Evolutionary conservation across 352 stramenopile species (phyloP), one percentile per base, ranked within the genome.

Genomic region (Pythium brachiatum): DNA sequence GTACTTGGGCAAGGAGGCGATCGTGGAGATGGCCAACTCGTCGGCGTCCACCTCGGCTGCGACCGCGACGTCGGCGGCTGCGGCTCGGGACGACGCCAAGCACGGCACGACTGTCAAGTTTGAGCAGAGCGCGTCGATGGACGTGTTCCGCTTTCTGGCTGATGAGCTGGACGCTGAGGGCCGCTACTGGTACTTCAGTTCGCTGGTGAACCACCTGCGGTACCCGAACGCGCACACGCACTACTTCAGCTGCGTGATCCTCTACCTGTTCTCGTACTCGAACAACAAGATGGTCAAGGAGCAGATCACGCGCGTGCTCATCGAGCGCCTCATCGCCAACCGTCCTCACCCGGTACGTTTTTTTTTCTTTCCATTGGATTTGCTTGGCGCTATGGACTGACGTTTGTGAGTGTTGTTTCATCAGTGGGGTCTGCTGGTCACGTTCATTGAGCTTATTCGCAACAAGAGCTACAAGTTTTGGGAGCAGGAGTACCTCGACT

Each of bases 391-490:
- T 44, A 26, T 64, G 26, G n/a, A 46, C 41, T 65, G 50, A 66
- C 48, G 21, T 31, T 57, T 65, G 13, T 52, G 36, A 72, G 20
- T 62, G 18, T 68, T 60, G 25, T 43, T 55, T 7, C 23, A 71
- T 27, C 52, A 79, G 64, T 99, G 96, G 96, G 96, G 96, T 16
- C 74, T 99, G 48, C 75, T 99, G 9, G 97, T 99, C 59, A 99
- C 97, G 12, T 99, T 99, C 74, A 99, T 99, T 55, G 97, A 99
- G 77, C 86, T 99, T 31, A 99, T 99, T 59, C 98, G 98, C 75
- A 99, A 99, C 82, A 97, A 98, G 64, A 97, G 95, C 66, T 99
- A 99, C 84, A 95, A 94, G 68, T 99, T 99, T 69, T 99, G 97
- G 97, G 93, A 92, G 65, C 97, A 99, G 70, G 83, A 97, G 51